These are phyloP conservation scores for Piper betle DNA, from an alignment of 164 flowering plant genomes.

Conservation along the genomic window DNA sequence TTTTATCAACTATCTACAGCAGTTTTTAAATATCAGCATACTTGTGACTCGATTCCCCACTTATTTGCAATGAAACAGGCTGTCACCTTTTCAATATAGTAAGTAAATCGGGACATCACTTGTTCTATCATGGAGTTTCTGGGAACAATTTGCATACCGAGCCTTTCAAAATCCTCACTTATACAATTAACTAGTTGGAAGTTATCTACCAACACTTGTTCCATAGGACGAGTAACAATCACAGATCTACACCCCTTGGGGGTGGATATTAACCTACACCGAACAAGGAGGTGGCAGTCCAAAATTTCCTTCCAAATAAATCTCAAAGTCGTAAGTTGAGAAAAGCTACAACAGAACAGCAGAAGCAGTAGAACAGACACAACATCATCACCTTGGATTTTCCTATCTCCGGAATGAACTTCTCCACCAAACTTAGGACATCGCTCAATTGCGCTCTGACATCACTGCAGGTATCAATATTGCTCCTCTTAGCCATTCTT, in stretches of 20 bases:
- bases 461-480: slow-evolving; percentile 36
- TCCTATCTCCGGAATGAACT: slow-evolving; percentile 27
- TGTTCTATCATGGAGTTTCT: slow-evolving; percentile 26
- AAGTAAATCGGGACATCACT: slow-evolving; percentile 35
- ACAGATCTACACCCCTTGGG: slow-evolving; percentile 14
- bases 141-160: slow-evolving; percentile 15
- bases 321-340: slow-evolving; percentile 2
- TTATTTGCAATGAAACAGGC: no score
- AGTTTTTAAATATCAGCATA: no score
- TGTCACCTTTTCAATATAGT: slow-evolving; percentile 34
- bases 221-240: slow-evolving; percentile 31
- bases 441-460: slow-evolving; percentile 25
- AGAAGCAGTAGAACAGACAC: neutral
- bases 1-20: no score
- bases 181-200: slow-evolving; percentile 39
- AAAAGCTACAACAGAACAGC: neutral
- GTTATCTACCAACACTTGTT: slow-evolving; percentile 37
- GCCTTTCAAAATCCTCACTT: slow-evolving; percentile 24
- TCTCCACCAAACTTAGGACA: slow-evolving; percentile 32
- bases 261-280: slow-evolving; percentile 14
- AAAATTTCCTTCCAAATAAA: slow-evolving; percentile 38
- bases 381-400: slow-evolving; percentile 45
- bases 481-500: slow-evolving; percentile 34
- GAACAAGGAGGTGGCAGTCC: slow-evolving; percentile 47
- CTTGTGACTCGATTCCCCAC: no score